A percentile compares a stretch with the other conserved stretches of the same genome.
phyloP scores from a whole-genome alignment of 2,329 filamentous ascomycete genomes.

The Aspergillus carbonarius region DNA sequence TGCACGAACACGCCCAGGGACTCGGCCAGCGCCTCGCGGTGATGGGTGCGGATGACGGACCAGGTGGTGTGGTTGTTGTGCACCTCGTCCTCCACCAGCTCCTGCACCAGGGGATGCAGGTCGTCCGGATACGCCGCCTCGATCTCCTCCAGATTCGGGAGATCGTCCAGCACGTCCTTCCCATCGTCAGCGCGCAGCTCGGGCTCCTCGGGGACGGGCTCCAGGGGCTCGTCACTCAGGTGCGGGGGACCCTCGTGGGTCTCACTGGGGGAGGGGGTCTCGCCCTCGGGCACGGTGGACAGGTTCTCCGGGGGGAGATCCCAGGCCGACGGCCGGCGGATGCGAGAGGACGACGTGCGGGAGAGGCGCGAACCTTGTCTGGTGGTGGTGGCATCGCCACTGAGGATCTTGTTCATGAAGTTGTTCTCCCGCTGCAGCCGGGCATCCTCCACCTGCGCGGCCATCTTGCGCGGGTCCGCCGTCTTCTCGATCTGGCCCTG shows the following conservation, averaged over 20 bases:
- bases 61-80: slow-evolving; percentile 51
- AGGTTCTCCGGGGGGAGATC: slow-evolving; percentile 20
- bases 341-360: slow-evolving; percentile 23
- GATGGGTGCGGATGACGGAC: slow-evolving; percentile 52
- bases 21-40: slow-evolving; percentile 56
- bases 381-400: slow-evolving; percentile 23
- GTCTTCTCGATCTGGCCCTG: slow-evolving; percentile 42
- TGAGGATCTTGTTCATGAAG: slow-evolving; percentile 37
- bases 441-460: slow-evolving; percentile 48
- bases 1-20: slow-evolving; percentile 48
- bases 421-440: slow-evolving; percentile 42
- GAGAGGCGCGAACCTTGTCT: slow-evolving; percentile 19
- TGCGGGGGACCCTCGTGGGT: slow-evolving; percentile 4
- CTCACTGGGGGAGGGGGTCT: slow-evolving; percentile 14
- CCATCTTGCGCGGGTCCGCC: slow-evolving; percentile 40
- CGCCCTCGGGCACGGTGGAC: slow-evolving; percentile 25
- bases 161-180: background rate
- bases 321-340: slow-evolving; percentile 23
- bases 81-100: slow-evolving; percentile 48
- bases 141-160: slow-evolving; percentile 24
- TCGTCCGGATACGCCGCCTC: slow-evolving; percentile 42
- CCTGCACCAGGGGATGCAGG: slow-evolving; percentile 46
- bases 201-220: slow-evolving; percentile 19
- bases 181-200: slow-evolving; percentile 12
- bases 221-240: slow-evolving; percentile 21